These are phyloP conservation scores for Pythium dissimile DNA, from an alignment of 352 stramenopile species.

Conservation along the genomic window DNA sequence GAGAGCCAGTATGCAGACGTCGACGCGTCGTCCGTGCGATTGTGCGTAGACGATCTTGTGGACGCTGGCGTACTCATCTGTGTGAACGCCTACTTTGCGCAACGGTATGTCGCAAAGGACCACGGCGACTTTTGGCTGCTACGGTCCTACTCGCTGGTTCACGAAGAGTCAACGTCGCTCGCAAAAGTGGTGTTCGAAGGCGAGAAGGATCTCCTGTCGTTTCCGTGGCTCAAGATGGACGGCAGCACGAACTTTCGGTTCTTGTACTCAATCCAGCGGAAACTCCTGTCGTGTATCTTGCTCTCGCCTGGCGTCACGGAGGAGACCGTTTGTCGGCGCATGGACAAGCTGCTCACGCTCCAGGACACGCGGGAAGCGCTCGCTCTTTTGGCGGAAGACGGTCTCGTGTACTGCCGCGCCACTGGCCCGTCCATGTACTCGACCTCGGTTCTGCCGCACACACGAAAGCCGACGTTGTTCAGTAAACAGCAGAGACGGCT, in stretches of 20 bases:
- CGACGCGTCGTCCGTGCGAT: not conserved
- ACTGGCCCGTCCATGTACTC: not conserved
- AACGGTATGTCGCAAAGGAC: conserved; percentile 65
- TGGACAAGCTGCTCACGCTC: conserved; percentile 60
- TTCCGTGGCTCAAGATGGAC: conserved; percentile 83
- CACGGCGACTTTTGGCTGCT: conserved; percentile 67
- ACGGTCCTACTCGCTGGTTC: conserved; percentile 56
- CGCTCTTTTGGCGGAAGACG: conserved; percentile 64
- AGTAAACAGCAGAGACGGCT: conserved; percentile 1
- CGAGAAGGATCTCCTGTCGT: conserved; percentile 76
- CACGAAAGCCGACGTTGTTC: conserved; percentile 31
- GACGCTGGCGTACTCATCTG: conserved; percentile 52
- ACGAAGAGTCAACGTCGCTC: conserved; percentile 1
- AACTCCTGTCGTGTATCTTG: conserved; percentile 55
- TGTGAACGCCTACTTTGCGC: conserved; percentile 67
- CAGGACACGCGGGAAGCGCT: conserved; percentile 75
- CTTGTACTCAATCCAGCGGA: conserved; percentile 73
- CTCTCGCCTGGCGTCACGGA: conserved; percentile 58
- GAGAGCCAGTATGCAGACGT: not conserved
- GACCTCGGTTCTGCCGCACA: not conserved
- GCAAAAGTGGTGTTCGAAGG: conserved; percentile 57
- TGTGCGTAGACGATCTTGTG: conserved; percentile 44
- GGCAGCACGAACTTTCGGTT: conserved; percentile 72
- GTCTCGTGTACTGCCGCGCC: conserved; percentile 59
- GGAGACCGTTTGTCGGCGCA: conserved; percentile 41